Conservation (phyloP, 2,329 filamentous ascomycete species). For the Talaromyces sp. region DNA sequence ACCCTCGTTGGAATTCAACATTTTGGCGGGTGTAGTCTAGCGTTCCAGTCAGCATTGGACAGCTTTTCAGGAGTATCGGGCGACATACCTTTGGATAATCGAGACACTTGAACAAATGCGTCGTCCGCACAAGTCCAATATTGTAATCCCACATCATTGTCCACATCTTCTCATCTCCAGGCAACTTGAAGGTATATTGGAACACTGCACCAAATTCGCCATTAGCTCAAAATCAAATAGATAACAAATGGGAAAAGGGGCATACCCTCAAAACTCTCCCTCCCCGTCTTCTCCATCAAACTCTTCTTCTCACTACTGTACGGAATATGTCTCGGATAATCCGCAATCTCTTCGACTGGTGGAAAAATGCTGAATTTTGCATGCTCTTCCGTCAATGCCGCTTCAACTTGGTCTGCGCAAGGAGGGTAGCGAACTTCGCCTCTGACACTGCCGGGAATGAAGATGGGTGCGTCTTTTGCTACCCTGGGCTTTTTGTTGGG, state of each 20-base stretch:
- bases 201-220: constrained; percentile 28
- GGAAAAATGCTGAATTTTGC: constrained; percentile 65
- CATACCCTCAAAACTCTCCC: constrained; percentile 84
- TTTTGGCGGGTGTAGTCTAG: constrained; percentile 85
- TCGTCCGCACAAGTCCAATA: constrained; percentile 87
- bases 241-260: neutral
- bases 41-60: neutral
- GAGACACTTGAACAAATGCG: constrained; percentile 89
- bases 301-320: constrained; percentile 94
- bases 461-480: constrained; percentile 63
- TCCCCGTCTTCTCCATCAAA: constrained; percentile 80
- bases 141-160: constrained; percentile 97
- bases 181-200: constrained; percentile 75
- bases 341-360: constrained; percentile 54
- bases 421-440: constrained; percentile 73
- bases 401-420: constrained; percentile 63
- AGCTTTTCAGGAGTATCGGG: too few relatives aligned
- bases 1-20: constrained; percentile 73
- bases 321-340: constrained; percentile 73
- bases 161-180: constrained; percentile 65
- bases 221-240: neutral
- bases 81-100: constrained; percentile 79
- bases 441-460: constrained; percentile 61
- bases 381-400: constrained; percentile 57
- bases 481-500: constrained; percentile 47